These are phyloP conservation scores for Paspalum notatum DNA, from an alignment of 176 grass and related monocot species.

Conservation along the genomic window DNA sequence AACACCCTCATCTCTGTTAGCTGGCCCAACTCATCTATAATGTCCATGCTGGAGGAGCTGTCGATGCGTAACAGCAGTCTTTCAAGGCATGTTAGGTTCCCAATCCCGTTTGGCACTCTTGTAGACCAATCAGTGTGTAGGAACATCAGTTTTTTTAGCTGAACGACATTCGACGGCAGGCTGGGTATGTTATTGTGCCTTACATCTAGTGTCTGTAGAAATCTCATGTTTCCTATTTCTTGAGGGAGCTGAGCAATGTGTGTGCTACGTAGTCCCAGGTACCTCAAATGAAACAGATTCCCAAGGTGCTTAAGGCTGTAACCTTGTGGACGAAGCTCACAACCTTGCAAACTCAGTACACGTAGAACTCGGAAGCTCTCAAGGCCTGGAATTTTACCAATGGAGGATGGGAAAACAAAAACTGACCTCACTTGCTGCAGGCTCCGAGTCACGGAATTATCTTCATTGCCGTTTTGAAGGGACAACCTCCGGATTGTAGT, in stretches of 20 bases:
- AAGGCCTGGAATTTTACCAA: neutral
- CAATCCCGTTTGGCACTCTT: neutral
- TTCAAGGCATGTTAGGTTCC: neutral
- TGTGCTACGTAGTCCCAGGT: neutral
- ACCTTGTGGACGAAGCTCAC: neutral
- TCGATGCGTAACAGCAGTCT: neutral
- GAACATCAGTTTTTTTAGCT: neutral
- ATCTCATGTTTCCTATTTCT: neutral
- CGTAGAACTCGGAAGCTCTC: neutral
- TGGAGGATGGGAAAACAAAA: neutral
- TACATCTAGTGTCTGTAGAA: neutral
- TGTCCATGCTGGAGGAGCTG: accelerated
- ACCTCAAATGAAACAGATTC: neutral
- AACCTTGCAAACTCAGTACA: neutral
- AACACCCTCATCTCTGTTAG: neutral
- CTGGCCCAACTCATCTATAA: neutral
- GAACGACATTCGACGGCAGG: neutral
- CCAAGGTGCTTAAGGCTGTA: neutral
- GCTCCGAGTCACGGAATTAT: no score
- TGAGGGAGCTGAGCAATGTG: neutral
- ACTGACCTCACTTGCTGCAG: neutral
- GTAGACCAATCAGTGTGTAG: accelerated
- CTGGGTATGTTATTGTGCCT: neutral
- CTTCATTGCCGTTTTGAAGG: neutral
- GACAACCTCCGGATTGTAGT: neutral